Percentiles rank a stretch among this genome's conserved stretches.
These are phyloP conservation scores for Pterothamnion heteromorphum DNA, from an alignment of 31 red algal species.

Conservation along the genomic window DNA sequence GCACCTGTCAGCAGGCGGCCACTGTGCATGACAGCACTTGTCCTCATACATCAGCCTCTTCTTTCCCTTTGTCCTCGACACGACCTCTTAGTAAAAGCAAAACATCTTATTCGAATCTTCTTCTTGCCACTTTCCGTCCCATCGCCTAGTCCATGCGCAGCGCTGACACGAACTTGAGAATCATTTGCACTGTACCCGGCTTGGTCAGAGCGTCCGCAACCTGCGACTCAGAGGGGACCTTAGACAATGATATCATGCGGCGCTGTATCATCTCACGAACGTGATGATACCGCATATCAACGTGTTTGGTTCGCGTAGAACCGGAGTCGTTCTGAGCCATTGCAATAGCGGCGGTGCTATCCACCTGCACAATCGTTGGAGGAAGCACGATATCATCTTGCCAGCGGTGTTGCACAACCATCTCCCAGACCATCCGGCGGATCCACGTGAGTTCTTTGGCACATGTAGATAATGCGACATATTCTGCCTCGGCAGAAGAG, in stretches of 20 bases:
- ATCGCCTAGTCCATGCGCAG: no score
- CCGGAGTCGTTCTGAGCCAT: neutral
- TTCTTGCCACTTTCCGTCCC: no score
- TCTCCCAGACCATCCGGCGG: neutral
- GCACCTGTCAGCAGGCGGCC: no score
- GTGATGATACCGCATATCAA: neutral
- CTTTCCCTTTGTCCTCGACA: no score
- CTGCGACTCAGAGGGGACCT: neutral
- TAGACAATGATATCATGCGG: neutral
- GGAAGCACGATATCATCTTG: neutral
- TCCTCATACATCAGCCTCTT: no score
- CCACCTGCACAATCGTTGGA: neutral
- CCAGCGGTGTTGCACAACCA: neutral
- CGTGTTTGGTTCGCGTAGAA: neutral
- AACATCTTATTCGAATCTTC: no score
- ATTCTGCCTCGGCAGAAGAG: constrained; percentile 48
- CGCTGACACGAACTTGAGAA: no score
- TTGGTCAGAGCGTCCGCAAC: neutral
- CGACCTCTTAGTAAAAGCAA: no score
- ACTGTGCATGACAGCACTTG: no score
- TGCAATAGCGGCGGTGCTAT: neutral
- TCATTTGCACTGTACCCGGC: no score
- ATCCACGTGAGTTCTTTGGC: constrained; percentile 17
- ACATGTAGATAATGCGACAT: constrained; percentile 21
- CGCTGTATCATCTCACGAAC: neutral